These are phyloP conservation scores for Leucoagaricus sp. DNA, from an alignment of 1,284 basidiomycete genomes.

Conservation along the genomic window DNA sequence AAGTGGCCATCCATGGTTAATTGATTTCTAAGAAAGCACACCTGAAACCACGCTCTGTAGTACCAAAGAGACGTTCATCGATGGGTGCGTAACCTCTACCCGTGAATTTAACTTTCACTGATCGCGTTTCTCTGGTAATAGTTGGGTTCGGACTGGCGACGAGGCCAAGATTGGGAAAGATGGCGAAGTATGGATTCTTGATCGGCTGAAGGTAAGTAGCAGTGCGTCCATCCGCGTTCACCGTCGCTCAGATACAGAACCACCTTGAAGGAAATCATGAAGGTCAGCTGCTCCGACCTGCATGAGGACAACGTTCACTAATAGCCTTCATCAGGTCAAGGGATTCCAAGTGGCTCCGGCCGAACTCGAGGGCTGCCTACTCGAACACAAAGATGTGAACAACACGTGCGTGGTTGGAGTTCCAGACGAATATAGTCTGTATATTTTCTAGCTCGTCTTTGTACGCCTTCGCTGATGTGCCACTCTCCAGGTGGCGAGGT, in stretches of 20 bases:
- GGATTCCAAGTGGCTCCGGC: constrained; percentile 72
- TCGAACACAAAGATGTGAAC: constrained; percentile 68
- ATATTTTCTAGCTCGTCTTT: not conserved
- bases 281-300: constrained; percentile 29
- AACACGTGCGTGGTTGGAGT: constrained; percentile 79
- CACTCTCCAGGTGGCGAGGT: constrained; percentile 56
- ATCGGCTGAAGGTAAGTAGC: constrained; percentile 61
- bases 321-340: constrained; percentile 44
- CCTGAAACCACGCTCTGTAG: constrained; percentile 28
- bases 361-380: constrained; percentile 71
- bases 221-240: not conserved
- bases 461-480: no score
- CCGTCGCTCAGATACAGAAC: not conserved
- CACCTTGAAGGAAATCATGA: constrained; percentile 53
- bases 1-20: constrained; percentile 34
- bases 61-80: constrained; percentile 53
- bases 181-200: constrained; percentile 63
- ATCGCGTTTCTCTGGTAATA: constrained; percentile 19
- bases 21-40: not conserved
- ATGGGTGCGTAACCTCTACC: constrained; percentile 45
- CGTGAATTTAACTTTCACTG: not conserved
- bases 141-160: constrained; percentile 75
- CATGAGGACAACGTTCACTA: not conserved
- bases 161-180: constrained; percentile 58
- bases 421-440: constrained; percentile 64